Evolutionary conservation across 2,329 filamentous ascomycete genomes (phyloP).

Genomic region (Fusarium torreyae): DNA sequence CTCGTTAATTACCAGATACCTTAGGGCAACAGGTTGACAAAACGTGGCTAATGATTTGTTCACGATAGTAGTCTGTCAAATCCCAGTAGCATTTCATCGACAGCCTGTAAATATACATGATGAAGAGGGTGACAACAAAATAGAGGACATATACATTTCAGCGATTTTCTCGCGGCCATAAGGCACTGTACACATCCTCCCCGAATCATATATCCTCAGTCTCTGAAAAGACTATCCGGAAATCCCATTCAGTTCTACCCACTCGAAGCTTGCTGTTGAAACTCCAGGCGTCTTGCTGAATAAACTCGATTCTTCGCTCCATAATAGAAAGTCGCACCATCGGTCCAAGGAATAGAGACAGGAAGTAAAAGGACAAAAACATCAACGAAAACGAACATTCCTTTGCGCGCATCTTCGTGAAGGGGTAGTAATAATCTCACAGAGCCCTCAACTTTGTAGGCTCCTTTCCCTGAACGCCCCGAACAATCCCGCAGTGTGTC

Average conservation of each 20-base stretch:
- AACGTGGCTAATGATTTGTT: slow-evolving; percentile 2
- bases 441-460: slow-evolving; percentile 48
- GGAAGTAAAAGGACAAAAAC: slow-evolving; percentile 30
- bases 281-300: slow-evolving; percentile 1
- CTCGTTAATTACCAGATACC: neutral
- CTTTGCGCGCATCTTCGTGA: slow-evolving; percentile 49
- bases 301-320: slow-evolving; percentile 24
- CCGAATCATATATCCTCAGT: slow-evolving; percentile 33
- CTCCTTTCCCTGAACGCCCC: slow-evolving; percentile 50
- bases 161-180: slow-evolving; percentile 26
- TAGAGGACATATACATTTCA: slow-evolving; percentile 34
- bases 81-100: slow-evolving; percentile 11
- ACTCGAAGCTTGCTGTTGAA: slow-evolving; percentile 9
- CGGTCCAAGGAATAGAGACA: slow-evolving; percentile 34
- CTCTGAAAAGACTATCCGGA: slow-evolving; percentile 32
- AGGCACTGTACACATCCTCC: slow-evolving; percentile 33
- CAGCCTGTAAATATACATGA: slow-evolving; percentile 39
- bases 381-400: slow-evolving; percentile 32
- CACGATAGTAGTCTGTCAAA: slow-evolving; percentile 11
- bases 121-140: slow-evolving; percentile 19
- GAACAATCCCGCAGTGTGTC: slow-evolving; percentile 49
- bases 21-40: neutral
- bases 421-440: slow-evolving; percentile 45
- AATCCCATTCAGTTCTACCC: slow-evolving; percentile 33
- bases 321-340: slow-evolving; percentile 29